These are phyloP conservation scores for Chenopodium berlandieri DNA, from an alignment of 148 eudicot species.

Conservation along the genomic window DNA sequence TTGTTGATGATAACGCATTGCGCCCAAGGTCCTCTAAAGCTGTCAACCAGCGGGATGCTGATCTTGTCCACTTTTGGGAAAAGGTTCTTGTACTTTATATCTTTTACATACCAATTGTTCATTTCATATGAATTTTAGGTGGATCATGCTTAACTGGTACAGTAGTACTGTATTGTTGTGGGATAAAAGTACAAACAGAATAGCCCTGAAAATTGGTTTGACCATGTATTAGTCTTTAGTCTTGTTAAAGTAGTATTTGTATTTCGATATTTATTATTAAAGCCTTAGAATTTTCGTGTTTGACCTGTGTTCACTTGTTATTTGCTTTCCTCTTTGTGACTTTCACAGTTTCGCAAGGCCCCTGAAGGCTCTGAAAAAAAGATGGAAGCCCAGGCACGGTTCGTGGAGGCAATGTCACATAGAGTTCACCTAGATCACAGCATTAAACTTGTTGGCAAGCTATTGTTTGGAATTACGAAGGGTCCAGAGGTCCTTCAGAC, in stretches of 20 bases:
- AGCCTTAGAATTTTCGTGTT: background rate
- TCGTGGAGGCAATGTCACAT: conserved; percentile 84
- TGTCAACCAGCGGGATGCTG: conserved; percentile 97
- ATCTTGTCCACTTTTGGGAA: conserved; percentile 92
- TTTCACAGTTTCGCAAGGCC: conserved; percentile 75
- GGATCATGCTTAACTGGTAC: background rate
- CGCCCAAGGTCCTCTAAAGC: conserved; percentile 47
- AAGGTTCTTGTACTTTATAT: conserved; percentile 50
- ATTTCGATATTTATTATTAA: background rate
- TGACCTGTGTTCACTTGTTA: background rate
- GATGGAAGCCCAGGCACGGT: conserved; percentile 68
- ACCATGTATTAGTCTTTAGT: background rate
- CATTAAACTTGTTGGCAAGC: conserved; percentile 75
- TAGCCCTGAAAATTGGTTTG: background rate
- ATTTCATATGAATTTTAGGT: background rate
- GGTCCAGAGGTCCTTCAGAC: conserved; percentile 59
- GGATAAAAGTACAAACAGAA: background rate
- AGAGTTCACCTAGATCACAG: conserved; percentile 80
- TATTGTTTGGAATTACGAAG: conserved; percentile 78
- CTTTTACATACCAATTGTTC: background rate
- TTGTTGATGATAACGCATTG: conserved; percentile 51
- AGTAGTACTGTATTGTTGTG: too few relatives aligned
- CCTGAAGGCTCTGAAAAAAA: conserved; percentile 84
- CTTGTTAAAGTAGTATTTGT: background rate
- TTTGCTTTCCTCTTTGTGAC: background rate